Conservation (phyloP, 352 stramenopile genomes). For the Phytophthora ramorum region DNA sequence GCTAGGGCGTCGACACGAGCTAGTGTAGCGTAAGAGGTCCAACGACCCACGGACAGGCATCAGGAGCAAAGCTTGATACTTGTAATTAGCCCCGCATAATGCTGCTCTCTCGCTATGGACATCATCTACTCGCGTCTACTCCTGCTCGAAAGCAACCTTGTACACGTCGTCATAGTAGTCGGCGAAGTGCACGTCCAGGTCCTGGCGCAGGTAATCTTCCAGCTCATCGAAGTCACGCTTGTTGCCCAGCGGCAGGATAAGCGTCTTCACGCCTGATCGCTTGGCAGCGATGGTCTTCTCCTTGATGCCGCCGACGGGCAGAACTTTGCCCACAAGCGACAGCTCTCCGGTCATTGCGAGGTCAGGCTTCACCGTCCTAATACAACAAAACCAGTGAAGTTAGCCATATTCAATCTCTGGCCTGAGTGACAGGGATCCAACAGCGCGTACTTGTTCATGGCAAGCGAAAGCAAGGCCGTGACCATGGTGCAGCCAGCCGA, state of each 20-base stretch:
- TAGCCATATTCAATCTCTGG: slow-evolving; percentile 8
- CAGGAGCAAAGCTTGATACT: slow-evolving; percentile 9
- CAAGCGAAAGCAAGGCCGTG: slow-evolving; percentile 96
- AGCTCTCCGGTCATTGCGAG: slow-evolving; percentile 98
- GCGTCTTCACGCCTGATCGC: slow-evolving; percentile 93
- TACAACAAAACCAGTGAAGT: slow-evolving; percentile 11
- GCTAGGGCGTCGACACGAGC: too few species aligned
- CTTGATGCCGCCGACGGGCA: slow-evolving; percentile 99
- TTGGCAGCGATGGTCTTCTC: slow-evolving; percentile 99
- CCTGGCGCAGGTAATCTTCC: slow-evolving; percentile 97
- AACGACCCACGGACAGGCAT: too few species aligned
- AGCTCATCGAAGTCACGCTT: slow-evolving; percentile 97
- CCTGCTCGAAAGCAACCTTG: slow-evolving; percentile 92
- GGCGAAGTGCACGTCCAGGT: slow-evolving; percentile 97
- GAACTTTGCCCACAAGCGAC: slow-evolving; percentile 97
- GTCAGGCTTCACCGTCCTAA: slow-evolving; percentile 92
- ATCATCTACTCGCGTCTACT: slow-evolving; percentile 20
- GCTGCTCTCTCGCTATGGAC: background rate
- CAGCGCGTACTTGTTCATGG: slow-evolving; percentile 87
- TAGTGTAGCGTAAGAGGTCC: too few species aligned
- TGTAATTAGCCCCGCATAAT: slow-evolving; percentile 9
- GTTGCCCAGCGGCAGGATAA: slow-evolving; percentile 96
- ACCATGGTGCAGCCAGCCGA: slow-evolving; percentile 98
- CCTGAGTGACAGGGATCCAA: background rate
- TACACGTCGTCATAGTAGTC: slow-evolving; percentile 97